These are phyloP conservation scores for Cytospora chrysosperma DNA, from an alignment of 2,329 filamentous ascomycete species.

Conservation along the genomic window DNA sequence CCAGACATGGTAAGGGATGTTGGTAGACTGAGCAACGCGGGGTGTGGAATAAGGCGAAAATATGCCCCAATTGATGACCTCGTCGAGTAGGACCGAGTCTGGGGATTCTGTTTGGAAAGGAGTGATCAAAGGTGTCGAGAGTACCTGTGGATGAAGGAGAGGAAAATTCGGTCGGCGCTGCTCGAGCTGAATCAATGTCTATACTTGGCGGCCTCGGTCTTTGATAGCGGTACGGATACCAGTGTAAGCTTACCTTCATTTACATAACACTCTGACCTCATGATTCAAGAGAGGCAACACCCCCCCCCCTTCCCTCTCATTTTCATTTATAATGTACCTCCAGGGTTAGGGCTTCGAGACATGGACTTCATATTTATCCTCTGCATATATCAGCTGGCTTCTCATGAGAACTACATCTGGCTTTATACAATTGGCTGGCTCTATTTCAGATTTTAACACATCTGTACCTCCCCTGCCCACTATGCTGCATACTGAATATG, in stretches of 20 bases:
- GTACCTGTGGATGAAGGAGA: neutral
- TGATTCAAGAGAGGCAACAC: neutral
- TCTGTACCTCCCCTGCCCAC: too few species aligned
- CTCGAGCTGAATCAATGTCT: neutral
- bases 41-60: neutral
- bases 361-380: too few species aligned
- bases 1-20: conserved; percentile 18
- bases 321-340: too few species aligned
- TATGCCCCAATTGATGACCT: conserved; percentile 2
- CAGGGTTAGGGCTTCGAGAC: too few species aligned
- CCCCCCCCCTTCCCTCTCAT: too few species aligned
- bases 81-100: neutral
- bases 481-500: too few species aligned
- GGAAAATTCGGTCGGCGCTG: neutral
- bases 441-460: too few species aligned
- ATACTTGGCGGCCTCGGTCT: conserved; percentile 8
- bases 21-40: neutral
- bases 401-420: too few species aligned
- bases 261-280: conserved; percentile 12
- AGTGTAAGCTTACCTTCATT: conserved; percentile 8
- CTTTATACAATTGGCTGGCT: too few species aligned
- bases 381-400: too few species aligned
- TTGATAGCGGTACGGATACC: conserved; percentile 1
- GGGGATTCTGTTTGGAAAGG: neutral
- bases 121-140: neutral